A percentile compares a stretch with the other conserved stretches of the same genome.
phyloP scores from a whole-genome alignment of 371 early-diverging fungal genomes.

The Actinomucor elegans region DNA sequence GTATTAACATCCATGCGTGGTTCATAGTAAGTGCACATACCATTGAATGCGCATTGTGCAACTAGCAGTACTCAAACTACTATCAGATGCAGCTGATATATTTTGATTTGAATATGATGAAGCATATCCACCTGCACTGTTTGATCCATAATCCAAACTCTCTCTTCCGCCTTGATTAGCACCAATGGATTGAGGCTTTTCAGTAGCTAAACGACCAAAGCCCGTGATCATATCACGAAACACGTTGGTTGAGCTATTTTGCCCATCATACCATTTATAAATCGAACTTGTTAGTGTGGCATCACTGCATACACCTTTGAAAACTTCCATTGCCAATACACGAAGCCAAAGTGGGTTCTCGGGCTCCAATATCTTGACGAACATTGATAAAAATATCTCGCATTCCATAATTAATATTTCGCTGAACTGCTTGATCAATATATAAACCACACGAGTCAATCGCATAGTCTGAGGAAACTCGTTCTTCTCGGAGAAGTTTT shows the following conservation, averaged over 20 bases:
- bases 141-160: conserved; percentile 33
- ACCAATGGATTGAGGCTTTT: conserved; percentile 72
- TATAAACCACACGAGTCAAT: conserved; percentile 77
- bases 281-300: conserved; percentile 60
- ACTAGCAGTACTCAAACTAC: conserved; percentile 45
- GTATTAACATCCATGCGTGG: no score
- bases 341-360: conserved; percentile 86
- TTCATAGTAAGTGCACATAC: conserved; percentile 32
- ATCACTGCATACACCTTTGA: conserved; percentile 70
- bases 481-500: conserved; percentile 82
- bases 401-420: conserved; percentile 81
- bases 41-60: conserved; percentile 78
- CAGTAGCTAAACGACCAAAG: conserved; percentile 76
- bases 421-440: conserved; percentile 79
- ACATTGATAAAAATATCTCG: conserved; percentile 91
- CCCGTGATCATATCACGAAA: conserved; percentile 82
- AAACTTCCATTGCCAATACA: conserved; percentile 86
- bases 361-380: conserved; percentile 79
- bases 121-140: not conserved
- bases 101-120: conserved; percentile 10
- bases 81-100: not conserved
- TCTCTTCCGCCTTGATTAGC: conserved; percentile 55
- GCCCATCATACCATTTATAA: conserved; percentile 76
- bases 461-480: conserved; percentile 88
- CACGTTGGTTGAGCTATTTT: conserved; percentile 70